Base-by-base conservation (phyloP, 306 rosid genomes). In the Luffa acutangula region DNA sequence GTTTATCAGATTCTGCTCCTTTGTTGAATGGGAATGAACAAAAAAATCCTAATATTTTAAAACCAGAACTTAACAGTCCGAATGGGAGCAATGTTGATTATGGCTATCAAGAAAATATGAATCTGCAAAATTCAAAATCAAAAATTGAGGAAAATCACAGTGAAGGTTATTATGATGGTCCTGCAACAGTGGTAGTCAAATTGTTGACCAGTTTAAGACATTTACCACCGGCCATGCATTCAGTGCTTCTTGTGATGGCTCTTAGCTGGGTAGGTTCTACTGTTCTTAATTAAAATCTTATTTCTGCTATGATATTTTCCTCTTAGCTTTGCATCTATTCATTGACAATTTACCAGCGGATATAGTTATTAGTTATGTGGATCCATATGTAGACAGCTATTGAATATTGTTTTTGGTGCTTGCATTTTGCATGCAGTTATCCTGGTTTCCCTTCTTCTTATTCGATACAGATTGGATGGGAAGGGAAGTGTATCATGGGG, bases 391-490 rank as follows among this genome's bases (percentile, higher is more conserved):
- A 45, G 71, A 80, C 74, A 77, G 66, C 66, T 70, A 45, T 82
- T 76, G 69, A 76, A 59, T 15, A 69, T 60, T 78, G 41, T 33
- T 82, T 83, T 53, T 42, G 41, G 80, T 79, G 59, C 25, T 21
- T 75, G 54, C 77, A 80, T 62, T 62, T 49, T 53, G 45, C 79
- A 20, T 85, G 90, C 92, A 95, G 98, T 78, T 91, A 76, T 92
- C 98, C 77, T 95, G 98, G 97, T 95, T 93, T 87, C 98, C 98
- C 48, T 93, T 93, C 91, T 93, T 93, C 88, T 90, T 93, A 75
- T 93, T 93, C 64, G 98, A 93, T 82, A 93, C 98, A 82, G 98
- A 93, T 89, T 93, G 99, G 99, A 96, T 95, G 99, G 99, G 99
- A 65, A 91, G 97, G 83, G 99, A 95, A 86, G 99, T 95, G 82